These are phyloP conservation scores for Scleroderma bovista DNA, from an alignment of 768 basidiomycete species.

Conservation along the genomic window DNA sequence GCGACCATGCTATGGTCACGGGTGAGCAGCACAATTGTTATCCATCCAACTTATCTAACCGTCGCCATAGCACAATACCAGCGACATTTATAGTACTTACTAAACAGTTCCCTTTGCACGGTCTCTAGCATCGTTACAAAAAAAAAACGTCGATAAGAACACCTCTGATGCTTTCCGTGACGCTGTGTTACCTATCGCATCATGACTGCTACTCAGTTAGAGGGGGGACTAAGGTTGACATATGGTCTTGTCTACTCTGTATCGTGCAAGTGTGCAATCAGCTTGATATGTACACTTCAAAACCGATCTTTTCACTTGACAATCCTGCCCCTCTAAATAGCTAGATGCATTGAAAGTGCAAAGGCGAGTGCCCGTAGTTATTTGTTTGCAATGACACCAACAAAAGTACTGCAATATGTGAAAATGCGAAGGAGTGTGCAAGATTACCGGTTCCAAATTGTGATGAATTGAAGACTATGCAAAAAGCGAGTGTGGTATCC, in stretches of 20 bases:
- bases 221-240: too few relatives aligned
- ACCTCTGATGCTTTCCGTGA: too few relatives aligned
- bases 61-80: conserved; percentile 38
- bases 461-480: not conserved
- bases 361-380: too few relatives aligned
- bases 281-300: too few relatives aligned
- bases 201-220: too few relatives aligned
- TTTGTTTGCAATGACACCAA: too few relatives aligned
- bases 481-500: conserved; percentile 18
- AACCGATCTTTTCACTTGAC: too few relatives aligned
- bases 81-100: conserved; percentile 32
- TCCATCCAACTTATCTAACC: not conserved
- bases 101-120: not conserved
- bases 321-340: too few relatives aligned
- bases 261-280: too few relatives aligned
- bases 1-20: conserved; percentile 88
- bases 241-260: too few relatives aligned
- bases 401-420: not conserved
- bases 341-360: too few relatives aligned
- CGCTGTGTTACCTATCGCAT: too few relatives aligned
- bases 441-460: not conserved
- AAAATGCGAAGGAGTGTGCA: not conserved
- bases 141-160: not conserved
- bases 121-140: not conserved
- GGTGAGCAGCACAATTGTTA: conserved; percentile 38